Evolutionary conservation across 495 filamentous ascomycete species (phyloP).

Genomic region (Penicillium ucsense): DNA sequence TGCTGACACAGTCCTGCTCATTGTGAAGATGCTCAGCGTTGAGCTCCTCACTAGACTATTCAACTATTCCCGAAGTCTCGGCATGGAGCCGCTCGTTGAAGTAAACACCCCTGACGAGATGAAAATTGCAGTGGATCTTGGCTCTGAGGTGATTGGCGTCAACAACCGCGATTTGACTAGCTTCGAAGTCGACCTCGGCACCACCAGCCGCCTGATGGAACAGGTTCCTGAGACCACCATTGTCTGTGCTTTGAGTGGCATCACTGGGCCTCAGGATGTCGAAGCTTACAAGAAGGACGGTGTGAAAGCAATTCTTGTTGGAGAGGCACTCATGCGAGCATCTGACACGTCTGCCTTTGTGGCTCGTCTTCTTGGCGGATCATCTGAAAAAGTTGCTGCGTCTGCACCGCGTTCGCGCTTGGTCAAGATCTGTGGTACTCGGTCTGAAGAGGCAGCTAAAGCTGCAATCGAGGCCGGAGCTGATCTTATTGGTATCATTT

Average conservation of each 20-base stretch:
- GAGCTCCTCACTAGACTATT: slow-evolving; percentile 71
- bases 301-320: slow-evolving; percentile 87
- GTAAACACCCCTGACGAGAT: slow-evolving; percentile 94
- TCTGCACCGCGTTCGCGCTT: slow-evolving; percentile 36
- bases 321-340: slow-evolving; percentile 92
- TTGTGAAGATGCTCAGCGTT: slow-evolving; percentile 92
- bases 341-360: slow-evolving; percentile 72
- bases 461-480: slow-evolving; percentile 80
- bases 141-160: slow-evolving; percentile 91
- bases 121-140: slow-evolving; percentile 73
- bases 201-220: slow-evolving; percentile 81
- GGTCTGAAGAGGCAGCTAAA: slow-evolving; percentile 68
- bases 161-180: slow-evolving; percentile 94
- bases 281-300: slow-evolving; percentile 78
- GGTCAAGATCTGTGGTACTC: slow-evolving; percentile 96
- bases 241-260: slow-evolving; percentile 90
- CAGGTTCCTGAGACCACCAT: slow-evolving; percentile 79
- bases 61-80: slow-evolving; percentile 75
- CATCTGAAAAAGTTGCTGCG: slow-evolving; percentile 14
- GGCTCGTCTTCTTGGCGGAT: slow-evolving; percentile 61
- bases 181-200: slow-evolving; percentile 94
- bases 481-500: slow-evolving; percentile 86
- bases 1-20: slow-evolving; percentile 89
- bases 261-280: slow-evolving; percentile 84
- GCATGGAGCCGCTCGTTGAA: slow-evolving; percentile 97